phyloP scores from a whole-genome alignment of 2,329 filamentous ascomycete genomes.

The Beauveria brongniartii region DNA sequence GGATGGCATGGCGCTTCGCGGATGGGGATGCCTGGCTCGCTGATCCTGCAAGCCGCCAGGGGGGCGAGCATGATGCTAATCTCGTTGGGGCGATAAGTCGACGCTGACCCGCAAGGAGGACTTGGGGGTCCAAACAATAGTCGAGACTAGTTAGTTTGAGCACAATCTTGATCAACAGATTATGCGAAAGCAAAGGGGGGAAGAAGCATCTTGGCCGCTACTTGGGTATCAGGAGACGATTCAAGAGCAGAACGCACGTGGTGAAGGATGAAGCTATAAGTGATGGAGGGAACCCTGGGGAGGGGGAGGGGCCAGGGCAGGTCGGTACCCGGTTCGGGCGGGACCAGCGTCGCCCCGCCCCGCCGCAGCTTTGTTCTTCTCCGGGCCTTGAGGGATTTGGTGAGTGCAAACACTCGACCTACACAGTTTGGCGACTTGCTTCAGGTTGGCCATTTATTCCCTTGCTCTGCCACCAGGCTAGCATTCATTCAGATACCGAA shows the following conservation, averaged over 20 bases:
- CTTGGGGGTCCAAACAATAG: not conserved
- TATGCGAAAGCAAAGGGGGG: not conserved
- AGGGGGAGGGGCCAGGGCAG: not conserved
- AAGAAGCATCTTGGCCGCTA: not conserved
- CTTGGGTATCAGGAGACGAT: not conserved
- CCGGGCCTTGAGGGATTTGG: not conserved
- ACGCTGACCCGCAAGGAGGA: not conserved
- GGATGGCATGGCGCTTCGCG: not conserved
- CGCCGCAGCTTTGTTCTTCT: not conserved
- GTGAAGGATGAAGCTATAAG: not conserved
- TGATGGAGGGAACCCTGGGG: not conserved
- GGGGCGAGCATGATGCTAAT: conserved; percentile 1
- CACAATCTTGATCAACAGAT: not conserved
- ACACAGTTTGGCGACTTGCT: not conserved
- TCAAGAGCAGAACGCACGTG: not conserved
- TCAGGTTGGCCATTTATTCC: not conserved
- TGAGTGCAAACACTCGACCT: not conserved
- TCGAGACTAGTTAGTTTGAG: not conserved
- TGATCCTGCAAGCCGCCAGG: conserved; percentile 3
- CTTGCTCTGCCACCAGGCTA: not conserved
- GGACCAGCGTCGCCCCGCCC: not conserved
- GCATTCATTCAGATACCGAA: conserved; percentile 9
- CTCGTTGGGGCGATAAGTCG: not conserved
- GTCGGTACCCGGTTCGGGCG: conserved; percentile 1
- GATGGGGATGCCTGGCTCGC: not conserved